Percentiles rank a stretch among this genome's conserved stretches.
Conservation (phyloP, 2,329 filamentous ascomycete genomes). For the Epichloe typhina region DNA sequence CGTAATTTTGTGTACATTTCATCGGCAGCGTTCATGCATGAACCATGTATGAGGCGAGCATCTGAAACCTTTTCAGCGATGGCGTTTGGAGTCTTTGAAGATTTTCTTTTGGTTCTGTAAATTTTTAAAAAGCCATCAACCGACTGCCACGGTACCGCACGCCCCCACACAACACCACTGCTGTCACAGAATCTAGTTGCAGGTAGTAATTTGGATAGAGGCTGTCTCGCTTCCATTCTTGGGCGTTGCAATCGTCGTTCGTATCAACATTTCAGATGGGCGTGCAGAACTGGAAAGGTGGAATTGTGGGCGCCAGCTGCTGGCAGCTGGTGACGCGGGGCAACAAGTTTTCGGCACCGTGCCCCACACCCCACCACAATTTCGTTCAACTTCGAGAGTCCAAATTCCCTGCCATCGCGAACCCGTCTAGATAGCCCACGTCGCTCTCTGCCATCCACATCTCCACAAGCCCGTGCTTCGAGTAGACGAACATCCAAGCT, state of each 20-base stretch:
- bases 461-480: neutral
- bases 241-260: neutral
- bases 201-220: no score
- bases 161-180: no score
- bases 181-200: neutral
- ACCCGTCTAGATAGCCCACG: slow-evolving; percentile 5
- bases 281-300: slow-evolving; percentile 2
- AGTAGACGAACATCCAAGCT: slow-evolving; percentile 1
- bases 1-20: neutral
- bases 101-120: neutral
- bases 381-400: slow-evolving; percentile 19
- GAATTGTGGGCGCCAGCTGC: slow-evolving; percentile 3
- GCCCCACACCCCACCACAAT: slow-evolving; percentile 30
- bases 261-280: neutral
- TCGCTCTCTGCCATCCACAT: neutral
- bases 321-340: slow-evolving; percentile 11
- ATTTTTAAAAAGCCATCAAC: neutral
- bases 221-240: no score
- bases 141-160: neutral
- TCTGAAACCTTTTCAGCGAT: neutral
- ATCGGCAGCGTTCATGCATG: neutral
- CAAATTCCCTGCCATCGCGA: slow-evolving; percentile 20
- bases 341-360: slow-evolving; percentile 16
- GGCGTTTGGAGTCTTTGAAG: neutral
- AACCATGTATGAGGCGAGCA: neutral